Evolutionary conservation across 495 filamentous ascomycete genomes (phyloP), one percentile per base, ranked within the genome.

Genomic region (Hypoxylon lienhwacheense): DNA sequence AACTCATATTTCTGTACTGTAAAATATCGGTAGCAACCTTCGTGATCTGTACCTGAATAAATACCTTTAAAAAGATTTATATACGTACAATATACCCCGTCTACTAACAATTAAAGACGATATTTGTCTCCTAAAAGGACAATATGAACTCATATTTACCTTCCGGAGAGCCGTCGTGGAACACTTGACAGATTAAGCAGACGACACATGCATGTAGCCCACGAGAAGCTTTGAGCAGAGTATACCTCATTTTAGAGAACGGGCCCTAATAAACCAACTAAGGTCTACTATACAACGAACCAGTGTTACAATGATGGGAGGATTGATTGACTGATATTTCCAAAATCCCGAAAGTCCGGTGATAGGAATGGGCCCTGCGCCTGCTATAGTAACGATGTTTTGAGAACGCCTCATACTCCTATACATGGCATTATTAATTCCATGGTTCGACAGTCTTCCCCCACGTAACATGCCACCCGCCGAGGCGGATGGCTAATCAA

Each of bases 401-500:
- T 37, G 52, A 40, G 20, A 44, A 41, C 19, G 14, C 53, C 48
- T 26, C 32, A 29, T 49, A 47, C 41, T 56, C 52, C 47, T 25
- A 26, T 40, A 36, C 50, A 15, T 35, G 16, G 25, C 34, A 10
- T 39, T 12, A 21, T 41, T 25, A 15, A 20, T 25, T 11, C 41
- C 42, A 2, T 29, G 32, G 7, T 2, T 43, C 12, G 21, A n/a
- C 5, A 25, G 7, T 21, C 8, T 45, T n/a, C n/a, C n/a, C n/a
- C n/a, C n/a, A n/a, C 17, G 26, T 39, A 47, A 39, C 42, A 36
- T 15, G 15, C 19, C 40, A 26, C 24, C 14, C 6, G 6, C 41
- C 15, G 17, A 41, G 25, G 16, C 10, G 12, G 22, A 37, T 15
- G 37, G 25, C 25, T n/a, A 25, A 47, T 69, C 52, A 77, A 40